Percentiles rank a stretch among this genome's conserved stretches.
These are phyloP conservation scores for Nigrospora oryzae DNA, from an alignment of 2,329 filamentous ascomycete genomes.

Conservation along the genomic window DNA sequence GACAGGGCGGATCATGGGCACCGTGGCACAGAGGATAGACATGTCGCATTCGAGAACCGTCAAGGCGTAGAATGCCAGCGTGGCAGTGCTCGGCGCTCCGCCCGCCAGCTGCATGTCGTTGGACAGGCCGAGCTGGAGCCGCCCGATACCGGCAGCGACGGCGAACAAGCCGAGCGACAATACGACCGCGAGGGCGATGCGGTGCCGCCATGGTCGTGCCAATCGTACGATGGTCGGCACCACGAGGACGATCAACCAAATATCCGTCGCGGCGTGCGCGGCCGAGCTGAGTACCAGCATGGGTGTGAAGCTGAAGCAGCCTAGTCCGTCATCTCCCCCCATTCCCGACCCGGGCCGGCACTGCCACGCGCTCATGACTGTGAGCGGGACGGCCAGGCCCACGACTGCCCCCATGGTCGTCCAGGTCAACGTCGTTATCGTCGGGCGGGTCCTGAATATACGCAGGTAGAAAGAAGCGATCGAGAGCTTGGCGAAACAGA, in stretches of 20 bases:
- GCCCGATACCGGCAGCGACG: neutral
- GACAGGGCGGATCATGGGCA: neutral
- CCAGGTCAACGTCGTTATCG: neutral
- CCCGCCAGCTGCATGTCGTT: neutral
- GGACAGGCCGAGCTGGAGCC: neutral
- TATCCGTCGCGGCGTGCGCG: neutral
- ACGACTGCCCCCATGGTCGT: neutral
- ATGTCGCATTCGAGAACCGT: conserved; percentile 1
- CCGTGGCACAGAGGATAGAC: conserved; percentile 1
- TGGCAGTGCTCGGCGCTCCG: neutral
- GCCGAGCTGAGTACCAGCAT: neutral
- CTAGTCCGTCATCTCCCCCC: neutral
- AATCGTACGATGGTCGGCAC: neutral
- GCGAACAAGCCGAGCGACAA: neutral
- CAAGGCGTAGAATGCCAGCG: neutral
- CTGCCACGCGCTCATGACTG: neutral
- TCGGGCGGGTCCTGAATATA: neutral
- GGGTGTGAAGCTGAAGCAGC: neutral
- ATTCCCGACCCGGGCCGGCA: neutral
- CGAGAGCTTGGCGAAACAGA: neutral
- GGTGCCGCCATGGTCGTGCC: neutral
- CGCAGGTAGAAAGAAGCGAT: neutral
- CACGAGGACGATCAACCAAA: conserved; percentile 1
- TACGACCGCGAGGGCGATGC: neutral
- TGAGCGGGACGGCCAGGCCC: neutral